Evolutionary conservation across 2,329 filamentous ascomycete species (phyloP), one percentile per base, ranked within the genome.

Genomic region (Neonectria punicea): DNA sequence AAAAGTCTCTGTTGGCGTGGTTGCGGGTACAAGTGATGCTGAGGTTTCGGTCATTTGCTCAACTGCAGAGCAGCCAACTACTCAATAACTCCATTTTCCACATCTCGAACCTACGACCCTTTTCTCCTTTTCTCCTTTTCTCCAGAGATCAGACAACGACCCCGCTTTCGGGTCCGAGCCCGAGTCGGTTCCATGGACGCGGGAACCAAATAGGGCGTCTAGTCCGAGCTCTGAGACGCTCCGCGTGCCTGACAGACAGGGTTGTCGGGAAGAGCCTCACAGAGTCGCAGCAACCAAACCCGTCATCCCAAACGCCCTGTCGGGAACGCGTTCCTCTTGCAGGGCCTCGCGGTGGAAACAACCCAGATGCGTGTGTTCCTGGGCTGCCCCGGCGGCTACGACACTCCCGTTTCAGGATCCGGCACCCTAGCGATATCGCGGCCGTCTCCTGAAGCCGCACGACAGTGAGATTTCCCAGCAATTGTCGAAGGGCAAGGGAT

Each of bases 391-490:
- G 34, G 64, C 69, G 66, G 46, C 53, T 70, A 68, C 47, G 56
- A 46, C 16, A 64, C 53, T 63, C 58, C 62, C 22, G 71, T 73
- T 73, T 73, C 71, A 73, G 66, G 50, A 50, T 61, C 49, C 53
- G 68, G 66, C 51, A 41, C 25, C 22, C 51, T 44, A 51, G 53
- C 13, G 56, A 59, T 32, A 58, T 65, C 57, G 64, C 58, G 66
- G 20, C 58, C 61, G 47, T 53, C 49, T 51, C 49, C 56, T 60
- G 53, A 36, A 20, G 22, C 65, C 36, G 25, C 39, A 20, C 39
- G 43, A 54, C 18, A 49, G 22, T 54, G 49, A 51, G 67, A 66
- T 65, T 73, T 71, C 67, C 60, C 71, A 73, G 71, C 70, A 73
- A 73, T 73, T 54, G 68, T 32, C 49, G 43, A 25, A 28, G 25